Conservation (phyloP, 345 rosid genomes). For the Theobroma cacao region DNA sequence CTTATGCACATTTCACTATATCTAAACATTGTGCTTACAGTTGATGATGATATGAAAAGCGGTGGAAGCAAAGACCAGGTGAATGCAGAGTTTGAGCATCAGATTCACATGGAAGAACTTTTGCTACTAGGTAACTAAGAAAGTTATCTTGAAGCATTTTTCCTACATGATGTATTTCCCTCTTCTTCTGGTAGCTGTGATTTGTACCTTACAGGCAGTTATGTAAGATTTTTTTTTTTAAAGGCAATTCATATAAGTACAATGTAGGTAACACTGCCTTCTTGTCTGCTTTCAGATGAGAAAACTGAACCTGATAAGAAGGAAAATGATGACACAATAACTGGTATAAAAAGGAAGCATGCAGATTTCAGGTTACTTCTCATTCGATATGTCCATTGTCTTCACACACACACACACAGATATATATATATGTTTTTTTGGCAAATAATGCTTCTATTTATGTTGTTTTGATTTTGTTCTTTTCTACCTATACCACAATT, state of each 20-base stretch:
- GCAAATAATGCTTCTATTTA: neutral
- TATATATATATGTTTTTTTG: neutral
- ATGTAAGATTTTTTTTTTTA: neutral
- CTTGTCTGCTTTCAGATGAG: conserved; percentile 40
- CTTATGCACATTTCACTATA: neutral
- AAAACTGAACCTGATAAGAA: conserved; percentile 29
- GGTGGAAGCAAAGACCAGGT: conserved; percentile 34
- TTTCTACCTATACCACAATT: neutral
- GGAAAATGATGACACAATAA: conserved; percentile 37
- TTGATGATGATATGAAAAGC: conserved; percentile 25
- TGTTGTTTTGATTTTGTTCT: neutral
- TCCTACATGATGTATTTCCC: conserved; percentile 6
- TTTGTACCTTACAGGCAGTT: neutral
- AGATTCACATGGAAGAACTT: conserved; percentile 26
- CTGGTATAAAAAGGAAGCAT: conserved; percentile 62
- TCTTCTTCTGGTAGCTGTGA: conserved; percentile 2
- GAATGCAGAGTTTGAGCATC: conserved; percentile 21
- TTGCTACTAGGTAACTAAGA: conserved; percentile 33
- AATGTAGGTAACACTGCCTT: conserved; percentile 10
- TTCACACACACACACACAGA: too few species aligned
- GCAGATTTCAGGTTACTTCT: conserved; percentile 52
- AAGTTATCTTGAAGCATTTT: conserved; percentile 12
- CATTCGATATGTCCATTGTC: neutral
- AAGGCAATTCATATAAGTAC: conserved; percentile 8
- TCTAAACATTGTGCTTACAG: conserved; percentile 28